A percentile compares a stretch with the other conserved stretches of the same genome.
Evolutionary conservation across 2,329 filamentous ascomycete species (phyloP).

Genomic region (Alternaria arborescens): DNA sequence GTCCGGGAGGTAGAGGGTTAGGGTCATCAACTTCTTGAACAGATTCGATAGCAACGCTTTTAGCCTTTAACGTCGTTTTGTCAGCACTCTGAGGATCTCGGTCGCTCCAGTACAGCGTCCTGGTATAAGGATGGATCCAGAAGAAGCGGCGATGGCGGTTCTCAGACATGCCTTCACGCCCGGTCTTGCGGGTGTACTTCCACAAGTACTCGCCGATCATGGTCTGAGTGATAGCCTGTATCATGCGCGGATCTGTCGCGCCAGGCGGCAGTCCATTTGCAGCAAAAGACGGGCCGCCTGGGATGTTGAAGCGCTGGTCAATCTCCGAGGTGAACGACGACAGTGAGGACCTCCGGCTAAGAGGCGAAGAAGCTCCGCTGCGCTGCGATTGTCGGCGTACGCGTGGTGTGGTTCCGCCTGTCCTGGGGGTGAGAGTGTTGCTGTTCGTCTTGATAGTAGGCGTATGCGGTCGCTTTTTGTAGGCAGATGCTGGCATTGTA

Average conservation of each 20-base stretch:
- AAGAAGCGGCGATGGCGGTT: conserved; percentile 95
- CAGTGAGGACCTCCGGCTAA: conserved; percentile 80
- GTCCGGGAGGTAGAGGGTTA: conserved; percentile 91
- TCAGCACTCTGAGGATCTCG: conserved; percentile 82
- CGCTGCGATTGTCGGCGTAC: conserved; percentile 54
- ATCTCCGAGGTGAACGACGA: conserved; percentile 96
- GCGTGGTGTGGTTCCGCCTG: conserved; percentile 66
- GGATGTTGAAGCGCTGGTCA: conserved; percentile 85
- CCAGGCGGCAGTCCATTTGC: conserved; percentile 68
- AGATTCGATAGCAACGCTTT: conserved; percentile 93
- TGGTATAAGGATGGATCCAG: conserved; percentile 98
- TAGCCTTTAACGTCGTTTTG: conserved; percentile 78
- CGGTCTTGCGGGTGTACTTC: conserved; percentile 97
- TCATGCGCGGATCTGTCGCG: conserved; percentile 93
- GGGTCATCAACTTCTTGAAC: conserved; percentile 92
- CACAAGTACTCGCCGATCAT: conserved; percentile 99
- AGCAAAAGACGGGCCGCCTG: conserved; percentile 55
- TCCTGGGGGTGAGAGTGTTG: conserved; percentile 55
- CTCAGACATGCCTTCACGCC: conserved; percentile 85
- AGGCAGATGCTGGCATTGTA: conserved; percentile 79
- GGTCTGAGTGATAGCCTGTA: conserved; percentile 97
- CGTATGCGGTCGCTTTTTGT: conserved; percentile 57
- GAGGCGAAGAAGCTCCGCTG: conserved; percentile 59
- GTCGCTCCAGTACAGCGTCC: conserved; percentile 96
- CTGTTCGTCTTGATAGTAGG: conserved; percentile 53